Evolutionary conservation across 2,329 filamentous ascomycete genomes (phyloP), one percentile per base, ranked within the genome.

Genomic region (Alternaria sp.): DNA sequence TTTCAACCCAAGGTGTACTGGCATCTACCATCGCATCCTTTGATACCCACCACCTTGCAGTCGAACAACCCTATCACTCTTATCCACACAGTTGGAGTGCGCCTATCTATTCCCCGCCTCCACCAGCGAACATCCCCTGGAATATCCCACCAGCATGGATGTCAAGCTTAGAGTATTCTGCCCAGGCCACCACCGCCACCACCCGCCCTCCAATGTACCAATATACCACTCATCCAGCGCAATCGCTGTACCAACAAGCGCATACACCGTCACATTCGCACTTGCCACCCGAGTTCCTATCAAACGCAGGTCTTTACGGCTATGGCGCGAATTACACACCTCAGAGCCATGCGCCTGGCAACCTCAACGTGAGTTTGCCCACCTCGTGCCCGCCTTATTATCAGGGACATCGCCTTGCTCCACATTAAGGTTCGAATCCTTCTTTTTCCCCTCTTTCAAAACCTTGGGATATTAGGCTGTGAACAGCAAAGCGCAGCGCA

Each of bases 61-160:
- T 55, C 2, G 46, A 65, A 5, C 66, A 61, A 14, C 31, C 65
- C 5, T 70, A 65, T 52, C 17, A 61, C 14, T n/a, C 44, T 10
- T 62, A 63, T 23, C 65, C 64, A 5, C 23, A 51, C 10, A 34
- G 50, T 7, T 72, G 71, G 69, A 65, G 50, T 21, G n/a, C 55
- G 6, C 42, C 54, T 8, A 37, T 65, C 4, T 71, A 71, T 41
- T 61, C 65, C 24, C 61, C 59, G 21, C 42, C 60, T 3, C 58
- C 63, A 24, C 58, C 63, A 17, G 39, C 60, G 11, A 61, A 61
- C 26, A 54, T 66, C 23, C 28, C 56, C 3, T 73, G 70, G 70
- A 69, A 63, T 31, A 45, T 65, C 10, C 60, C 68, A 17, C 37
- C 58, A 23, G 21, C 44, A 2, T 73, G 71, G 70, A 65, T 63